Evolutionary conservation across 2,329 filamentous ascomycete genomes (phyloP).

Genomic region (Colletotrichum ledebouriae): DNA sequence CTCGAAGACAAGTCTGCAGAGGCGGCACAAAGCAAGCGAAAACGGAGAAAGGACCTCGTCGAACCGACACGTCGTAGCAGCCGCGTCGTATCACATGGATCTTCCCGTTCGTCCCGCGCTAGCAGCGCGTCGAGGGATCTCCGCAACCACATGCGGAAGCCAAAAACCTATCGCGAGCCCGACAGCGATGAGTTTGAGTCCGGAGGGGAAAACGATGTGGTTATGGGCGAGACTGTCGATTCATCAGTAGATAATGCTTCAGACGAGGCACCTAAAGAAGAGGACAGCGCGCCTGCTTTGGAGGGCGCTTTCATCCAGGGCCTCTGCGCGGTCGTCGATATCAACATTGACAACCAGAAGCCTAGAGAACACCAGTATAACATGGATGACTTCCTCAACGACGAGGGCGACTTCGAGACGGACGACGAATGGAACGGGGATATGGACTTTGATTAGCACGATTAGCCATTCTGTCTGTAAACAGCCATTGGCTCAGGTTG

Average conservation of each 20-base stretch:
- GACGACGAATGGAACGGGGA: conserved; percentile 72
- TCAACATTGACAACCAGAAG: conserved; percentile 82
- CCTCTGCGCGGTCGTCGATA: conserved; percentile 77
- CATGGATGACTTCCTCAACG: conserved; percentile 79
- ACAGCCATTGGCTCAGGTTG: too few relatives aligned
- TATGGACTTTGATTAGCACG: conserved; percentile 61
- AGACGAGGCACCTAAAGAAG: conserved; percentile 40
- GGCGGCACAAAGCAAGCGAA: conserved; percentile 18
- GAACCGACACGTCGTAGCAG: conserved; percentile 53
- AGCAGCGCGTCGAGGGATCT: conserved; percentile 47
- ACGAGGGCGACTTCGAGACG: conserved; percentile 64
- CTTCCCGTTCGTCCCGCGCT: conserved; percentile 46
- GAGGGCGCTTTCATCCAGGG: conserved; percentile 68
- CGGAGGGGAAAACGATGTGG: conserved; percentile 44
- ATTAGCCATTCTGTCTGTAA: conserved; percentile 23
- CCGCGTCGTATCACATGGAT: conserved; percentile 50
- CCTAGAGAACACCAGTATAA: conserved; percentile 75
- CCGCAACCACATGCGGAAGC: conserved; percentile 41
- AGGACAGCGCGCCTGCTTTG: conserved; percentile 14
- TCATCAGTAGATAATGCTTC: conserved; percentile 32
- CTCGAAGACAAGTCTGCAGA: not conserved
- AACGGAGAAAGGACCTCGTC: conserved; percentile 18
- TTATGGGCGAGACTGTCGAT: conserved; percentile 24
- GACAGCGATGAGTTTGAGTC: conserved; percentile 61
- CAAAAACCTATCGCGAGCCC: conserved; percentile 58